A percentile compares a stretch with the other conserved stretches of the same genome.
These are phyloP conservation scores for Schwanniomyces polymorphus DNA, from an alignment of 805 yeast species.

Conservation along the genomic window DNA sequence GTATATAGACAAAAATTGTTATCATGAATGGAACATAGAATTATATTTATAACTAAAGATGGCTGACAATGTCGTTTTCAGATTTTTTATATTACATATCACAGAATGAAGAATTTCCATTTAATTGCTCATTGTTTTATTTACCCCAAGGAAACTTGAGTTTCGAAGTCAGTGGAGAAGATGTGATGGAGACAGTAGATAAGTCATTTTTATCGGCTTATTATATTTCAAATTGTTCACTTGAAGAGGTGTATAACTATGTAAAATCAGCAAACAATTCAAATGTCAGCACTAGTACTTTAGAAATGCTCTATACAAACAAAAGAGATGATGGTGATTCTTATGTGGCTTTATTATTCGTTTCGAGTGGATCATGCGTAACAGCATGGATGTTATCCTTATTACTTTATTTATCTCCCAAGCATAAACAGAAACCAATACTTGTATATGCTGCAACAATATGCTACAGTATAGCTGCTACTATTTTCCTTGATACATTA, in stretches of 20 bases:
- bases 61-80: not conserved
- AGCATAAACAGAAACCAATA: conserved; percentile 53
- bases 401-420: conserved; percentile 51
- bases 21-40: not conserved
- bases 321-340: conserved; percentile 36
- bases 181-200: conserved; percentile 10
- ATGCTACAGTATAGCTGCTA: conserved; percentile 52
- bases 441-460: conserved; percentile 59
- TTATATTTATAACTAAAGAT: not conserved
- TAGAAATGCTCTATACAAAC: not conserved
- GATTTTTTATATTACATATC: not conserved
- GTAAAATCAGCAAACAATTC: not conserved
- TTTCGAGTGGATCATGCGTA: conserved; percentile 54
- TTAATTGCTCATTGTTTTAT: conserved; percentile 40
- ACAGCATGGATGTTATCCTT: conserved; percentile 72
- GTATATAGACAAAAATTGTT: not conserved
- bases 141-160: conserved; percentile 32
- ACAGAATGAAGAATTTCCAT: conserved; percentile 8
- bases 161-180: conserved; percentile 14
- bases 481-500: conserved; percentile 49
- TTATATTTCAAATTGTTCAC: conserved; percentile 49
- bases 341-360: conserved; percentile 49
- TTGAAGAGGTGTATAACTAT: conserved; percentile 3
- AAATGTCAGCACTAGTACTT: not conserved
- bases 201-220: conserved; percentile 36